These are phyloP conservation scores for Ophiostoma australiae DNA, from an alignment of 2,329 filamentous ascomycete genomes.

Conservation along the genomic window DNA sequence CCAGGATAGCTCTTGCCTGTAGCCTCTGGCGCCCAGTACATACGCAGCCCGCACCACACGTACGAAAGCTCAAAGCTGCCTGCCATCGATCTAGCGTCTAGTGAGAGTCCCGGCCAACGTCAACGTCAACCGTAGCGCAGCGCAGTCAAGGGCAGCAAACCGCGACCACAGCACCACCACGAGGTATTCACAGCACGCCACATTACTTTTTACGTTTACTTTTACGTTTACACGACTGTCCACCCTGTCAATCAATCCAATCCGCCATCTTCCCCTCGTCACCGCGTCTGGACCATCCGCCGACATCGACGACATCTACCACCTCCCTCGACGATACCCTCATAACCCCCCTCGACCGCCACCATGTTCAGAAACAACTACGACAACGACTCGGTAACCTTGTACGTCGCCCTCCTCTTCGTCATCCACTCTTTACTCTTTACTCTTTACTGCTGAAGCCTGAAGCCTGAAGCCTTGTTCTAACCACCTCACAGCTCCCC, in stretches of 20 bases:
- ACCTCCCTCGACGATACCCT: background rate
- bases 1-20: constrained; percentile 5
- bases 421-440: too few relatives aligned
- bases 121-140: background rate
- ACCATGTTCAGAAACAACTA: constrained; percentile 99
- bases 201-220: background rate
- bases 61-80: constrained; percentile 30
- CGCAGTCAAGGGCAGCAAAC: background rate
- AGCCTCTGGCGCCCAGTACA: constrained; percentile 1
- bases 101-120: background rate
- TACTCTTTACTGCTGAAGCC: too few relatives aligned
- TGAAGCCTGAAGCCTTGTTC: too few relatives aligned
- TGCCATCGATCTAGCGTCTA: constrained; percentile 17
- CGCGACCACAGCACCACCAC: background rate
- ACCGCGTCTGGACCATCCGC: constrained; percentile 4
- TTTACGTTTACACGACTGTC: background rate
- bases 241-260: background rate
- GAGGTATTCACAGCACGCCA: background rate
- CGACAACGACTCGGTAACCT: constrained; percentile 99
- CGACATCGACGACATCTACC: constrained; percentile 4
- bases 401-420: constrained; percentile 57
- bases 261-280: background rate
- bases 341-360: constrained; percentile 30
- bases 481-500: constrained; percentile 64
- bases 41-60: constrained; percentile 15